phyloP scores from a whole-genome alignment of 805 yeast species.

The Kregervanrija fluxuum region DNA sequence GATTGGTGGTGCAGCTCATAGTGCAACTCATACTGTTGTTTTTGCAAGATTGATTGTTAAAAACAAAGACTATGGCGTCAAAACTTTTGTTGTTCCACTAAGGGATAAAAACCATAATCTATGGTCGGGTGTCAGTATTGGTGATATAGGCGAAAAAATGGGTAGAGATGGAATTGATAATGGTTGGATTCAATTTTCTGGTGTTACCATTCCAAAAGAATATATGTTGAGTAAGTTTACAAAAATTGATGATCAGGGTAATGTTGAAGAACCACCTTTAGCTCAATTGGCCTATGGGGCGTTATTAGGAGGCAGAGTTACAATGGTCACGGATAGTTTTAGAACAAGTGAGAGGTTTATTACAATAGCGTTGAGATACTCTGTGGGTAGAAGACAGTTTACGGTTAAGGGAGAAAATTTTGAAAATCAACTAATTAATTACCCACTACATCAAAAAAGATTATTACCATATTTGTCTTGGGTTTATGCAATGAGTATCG shows the following conservation, averaged over 20 bases:
- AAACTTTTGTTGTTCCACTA: constrained; percentile 85
- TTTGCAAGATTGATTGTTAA: constrained; percentile 78
- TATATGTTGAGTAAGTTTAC: constrained; percentile 79
- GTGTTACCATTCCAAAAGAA: constrained; percentile 77
- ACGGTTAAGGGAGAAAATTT: constrained; percentile 35
- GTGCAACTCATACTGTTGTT: constrained; percentile 81
- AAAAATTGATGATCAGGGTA: constrained; percentile 59
- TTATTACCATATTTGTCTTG: constrained; percentile 79
- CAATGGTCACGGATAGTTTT: constrained; percentile 82
- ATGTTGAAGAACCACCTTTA: constrained; percentile 71
- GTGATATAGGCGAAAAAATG: constrained; percentile 94
- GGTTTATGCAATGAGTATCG: constrained; percentile 69
- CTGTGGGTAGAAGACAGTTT: constrained; percentile 86
- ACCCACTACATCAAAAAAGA: constrained; percentile 84
- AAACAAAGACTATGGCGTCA: constrained; percentile 86
- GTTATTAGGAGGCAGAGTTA: constrained; percentile 78
- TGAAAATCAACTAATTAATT: constrained; percentile 74
- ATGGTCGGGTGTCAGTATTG: constrained; percentile 73
- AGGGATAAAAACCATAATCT: constrained; percentile 69
- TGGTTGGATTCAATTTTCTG: constrained; percentile 91
- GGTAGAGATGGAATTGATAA: constrained; percentile 94
- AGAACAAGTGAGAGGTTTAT: constrained; percentile 71
- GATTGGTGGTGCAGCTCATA: constrained; percentile 97
- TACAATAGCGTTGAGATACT: constrained; percentile 83
- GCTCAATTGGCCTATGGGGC: constrained; percentile 89